Evolutionary conservation across 768 basidiomycete genomes (phyloP).

Genomic region (Auriscalpium microsporum): DNA sequence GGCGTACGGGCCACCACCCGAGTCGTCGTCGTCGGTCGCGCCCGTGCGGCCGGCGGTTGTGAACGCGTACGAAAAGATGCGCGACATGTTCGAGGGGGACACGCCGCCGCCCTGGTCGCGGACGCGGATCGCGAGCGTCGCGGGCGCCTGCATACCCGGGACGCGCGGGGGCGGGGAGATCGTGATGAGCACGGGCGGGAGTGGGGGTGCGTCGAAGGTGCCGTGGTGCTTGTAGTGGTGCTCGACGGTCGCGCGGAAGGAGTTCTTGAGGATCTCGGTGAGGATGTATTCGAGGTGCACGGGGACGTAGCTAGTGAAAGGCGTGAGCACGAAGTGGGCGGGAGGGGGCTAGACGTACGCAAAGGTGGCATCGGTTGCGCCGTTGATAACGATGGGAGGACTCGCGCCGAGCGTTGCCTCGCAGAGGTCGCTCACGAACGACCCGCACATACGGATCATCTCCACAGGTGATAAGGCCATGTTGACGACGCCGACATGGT

Average conservation of each 20-base stretch:
- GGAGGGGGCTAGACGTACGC: constrained; percentile 46
- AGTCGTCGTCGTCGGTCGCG: constrained; percentile 28
- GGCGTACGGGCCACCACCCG: constrained; percentile 63
- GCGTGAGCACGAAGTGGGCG: not conserved
- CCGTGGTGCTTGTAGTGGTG: constrained; percentile 43
- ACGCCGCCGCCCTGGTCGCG: constrained; percentile 87
- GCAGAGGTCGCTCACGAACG: constrained; percentile 79
- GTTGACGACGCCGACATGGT: constrained; percentile 67
- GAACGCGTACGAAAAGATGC: constrained; percentile 88
- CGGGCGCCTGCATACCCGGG: constrained; percentile 19
- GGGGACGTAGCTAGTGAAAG: constrained; percentile 64
- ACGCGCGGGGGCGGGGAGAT: constrained; percentile 43
- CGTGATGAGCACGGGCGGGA: constrained; percentile 66
- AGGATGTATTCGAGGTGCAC: constrained; percentile 88
- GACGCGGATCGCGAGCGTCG: constrained; percentile 68
- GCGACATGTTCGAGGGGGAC: constrained; percentile 58
- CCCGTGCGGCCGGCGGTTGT: constrained; percentile 65
- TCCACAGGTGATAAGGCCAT: constrained; percentile 59
- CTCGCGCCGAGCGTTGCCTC: constrained; percentile 73
- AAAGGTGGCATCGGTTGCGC: constrained; percentile 61
- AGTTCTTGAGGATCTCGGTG: constrained; percentile 86
- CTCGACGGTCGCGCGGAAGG: constrained; percentile 85
- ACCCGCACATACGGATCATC: constrained; percentile 72
- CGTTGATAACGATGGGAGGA: constrained; percentile 64
- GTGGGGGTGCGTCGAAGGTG: constrained; percentile 22